Evolutionary conservation across 192 early-diverging fungal species (phyloP), one percentile per base, ranked within the genome.

Genomic region (Phlyctochytrium bullatum): DNA sequence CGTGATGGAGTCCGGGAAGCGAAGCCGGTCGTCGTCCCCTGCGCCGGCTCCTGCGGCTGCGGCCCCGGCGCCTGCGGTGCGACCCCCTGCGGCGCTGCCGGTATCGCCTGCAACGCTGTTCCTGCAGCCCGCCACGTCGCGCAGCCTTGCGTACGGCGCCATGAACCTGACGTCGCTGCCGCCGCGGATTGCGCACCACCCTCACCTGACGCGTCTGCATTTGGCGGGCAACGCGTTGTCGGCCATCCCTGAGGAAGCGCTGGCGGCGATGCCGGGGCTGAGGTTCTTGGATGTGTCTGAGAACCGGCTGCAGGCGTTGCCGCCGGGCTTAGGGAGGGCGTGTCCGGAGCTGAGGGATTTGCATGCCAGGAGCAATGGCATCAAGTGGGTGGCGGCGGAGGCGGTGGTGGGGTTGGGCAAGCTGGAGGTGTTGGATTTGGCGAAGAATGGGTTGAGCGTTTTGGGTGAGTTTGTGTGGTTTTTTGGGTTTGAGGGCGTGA

Each of bases 381-480:
- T 81, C 6, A 36, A 54, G n/a, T 50, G 32, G 34, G 62, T 81
- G 2, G 64, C 67, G 25, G 67, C 64, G 47, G 74, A 66, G 20
- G n/a, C n/a, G n/a, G 63, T 76, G 17, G 74, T 63, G 36, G 52
- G 53, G 3, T 57, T 73, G 54, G 28, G 33, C 17, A 60, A 65
- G 31, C 51, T 81, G 64, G 76, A 81, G 61, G 60, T 76, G 6
- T 54, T 78, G 62, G 80, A 81, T 54, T 61, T 81, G 60, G 64
- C 68, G 24, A 24, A 32, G 33, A 78, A 78, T 61, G 12, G 54
- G 16, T 36, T 81, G 33, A 23, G 35, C 2, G 20, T 6, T 2
- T 57, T 81, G 23, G 71, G 80, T 82, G 52, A 77, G 77, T 72
- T 2, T 12, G 33, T 31, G 4, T 52, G 36, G 10, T 34, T 33